A percentile compares a stretch with the other conserved stretches of the same genome.
These are phyloP conservation scores for Xylariales sp. DNA, from an alignment of 2,329 filamentous ascomycete genomes.

Conservation along the genomic window DNA sequence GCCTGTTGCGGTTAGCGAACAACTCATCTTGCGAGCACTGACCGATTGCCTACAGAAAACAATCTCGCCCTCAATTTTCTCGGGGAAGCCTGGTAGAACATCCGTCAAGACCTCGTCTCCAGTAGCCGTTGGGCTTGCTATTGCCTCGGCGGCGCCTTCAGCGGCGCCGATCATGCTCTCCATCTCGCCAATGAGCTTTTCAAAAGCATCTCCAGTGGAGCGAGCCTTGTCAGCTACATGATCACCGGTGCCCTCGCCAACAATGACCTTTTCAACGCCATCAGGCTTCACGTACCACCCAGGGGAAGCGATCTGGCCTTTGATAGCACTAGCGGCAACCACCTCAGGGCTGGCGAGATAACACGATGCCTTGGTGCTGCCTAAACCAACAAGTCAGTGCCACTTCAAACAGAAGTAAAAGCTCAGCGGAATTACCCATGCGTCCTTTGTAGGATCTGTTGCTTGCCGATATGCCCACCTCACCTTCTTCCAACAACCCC, in stretches of 20 bases:
- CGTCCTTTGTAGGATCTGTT: constrained; percentile 92
- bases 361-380: too few species aligned
- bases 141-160: constrained; percentile 38
- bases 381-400: too few species aligned
- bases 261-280: constrained; percentile 60
- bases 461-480: constrained; percentile 76
- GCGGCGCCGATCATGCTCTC: constrained; percentile 56
- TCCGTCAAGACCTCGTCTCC: constrained; percentile 52
- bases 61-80: constrained; percentile 78
- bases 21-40: too few species aligned
- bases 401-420: too few species aligned
- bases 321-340: constrained; percentile 81
- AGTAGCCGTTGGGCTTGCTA: constrained; percentile 18
- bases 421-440: too few species aligned
- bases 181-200: constrained; percentile 64
- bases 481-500: constrained; percentile 77
- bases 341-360: constrained; percentile 89
- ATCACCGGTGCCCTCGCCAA: constrained; percentile 68
- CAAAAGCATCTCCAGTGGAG: constrained; percentile 65
- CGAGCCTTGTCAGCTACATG: constrained; percentile 59
- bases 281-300: constrained; percentile 73
- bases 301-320: constrained; percentile 68
- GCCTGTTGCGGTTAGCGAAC: too few species aligned
- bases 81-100: constrained; percentile 81
- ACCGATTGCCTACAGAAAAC: too few species aligned